Conservation (phyloP, 2,329 filamentous ascomycete genomes). For the Byssoonygena ceratinophila region DNA sequence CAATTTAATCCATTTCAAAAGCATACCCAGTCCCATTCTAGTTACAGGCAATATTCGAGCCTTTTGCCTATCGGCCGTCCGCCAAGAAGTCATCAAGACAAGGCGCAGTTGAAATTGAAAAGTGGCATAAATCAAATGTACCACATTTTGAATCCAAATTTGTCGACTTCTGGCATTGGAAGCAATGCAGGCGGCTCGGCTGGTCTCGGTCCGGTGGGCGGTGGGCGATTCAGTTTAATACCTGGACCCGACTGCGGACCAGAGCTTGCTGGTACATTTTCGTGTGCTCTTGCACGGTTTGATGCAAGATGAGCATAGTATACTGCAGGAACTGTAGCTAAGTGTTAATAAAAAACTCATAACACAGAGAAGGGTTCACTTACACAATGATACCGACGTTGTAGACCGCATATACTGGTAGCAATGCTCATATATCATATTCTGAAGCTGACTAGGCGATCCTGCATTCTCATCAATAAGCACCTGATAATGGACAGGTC, state of each 20-base stretch:
- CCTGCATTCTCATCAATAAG: slow-evolving; percentile 69
- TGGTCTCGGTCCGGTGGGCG: slow-evolving; percentile 22
- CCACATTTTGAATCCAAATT: slow-evolving; percentile 32
- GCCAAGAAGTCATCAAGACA: background rate
- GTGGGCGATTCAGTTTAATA: slow-evolving; percentile 26
- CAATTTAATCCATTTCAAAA: too few relatives aligned
- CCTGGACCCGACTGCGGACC: slow-evolving; percentile 34
- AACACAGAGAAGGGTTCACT: slow-evolving; percentile 14
- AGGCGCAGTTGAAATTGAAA: background rate
- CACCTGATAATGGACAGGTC: slow-evolving; percentile 86
- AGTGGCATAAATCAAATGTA: slow-evolving; percentile 28
- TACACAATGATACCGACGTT: slow-evolving; percentile 71
- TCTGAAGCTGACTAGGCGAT: slow-evolving; percentile 59
- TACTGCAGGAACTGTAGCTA: slow-evolving; percentile 55
- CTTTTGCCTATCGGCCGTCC: background rate
- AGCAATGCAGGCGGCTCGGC: slow-evolving; percentile 27
- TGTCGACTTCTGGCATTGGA: slow-evolving; percentile 26
- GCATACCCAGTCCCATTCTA: background rate
- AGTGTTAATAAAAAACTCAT: slow-evolving; percentile 6
- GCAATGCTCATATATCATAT: slow-evolving; percentile 86
- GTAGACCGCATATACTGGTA: slow-evolving; percentile 90
- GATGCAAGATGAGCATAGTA: slow-evolving; percentile 94
- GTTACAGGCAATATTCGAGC: background rate
- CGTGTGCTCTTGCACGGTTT: slow-evolving; percentile 66
- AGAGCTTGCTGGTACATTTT: slow-evolving; percentile 40